Evolutionary conservation across 2,329 filamentous ascomycete species (phyloP).

Genomic region (Colletotrichum falcatum): DNA sequence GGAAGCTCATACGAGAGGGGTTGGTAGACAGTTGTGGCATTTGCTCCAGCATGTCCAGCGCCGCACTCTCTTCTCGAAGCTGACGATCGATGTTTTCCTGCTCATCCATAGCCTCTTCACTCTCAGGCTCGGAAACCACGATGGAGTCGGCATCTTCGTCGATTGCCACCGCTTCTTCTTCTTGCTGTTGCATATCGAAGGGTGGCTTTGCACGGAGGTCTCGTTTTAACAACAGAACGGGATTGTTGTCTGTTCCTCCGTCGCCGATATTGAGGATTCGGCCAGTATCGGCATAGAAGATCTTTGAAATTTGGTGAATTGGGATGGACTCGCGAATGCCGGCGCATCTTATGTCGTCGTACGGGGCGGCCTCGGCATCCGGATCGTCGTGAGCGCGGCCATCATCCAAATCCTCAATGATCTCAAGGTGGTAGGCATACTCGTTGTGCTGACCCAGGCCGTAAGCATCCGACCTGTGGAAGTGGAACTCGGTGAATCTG

Average conservation of each 20-base stretch:
- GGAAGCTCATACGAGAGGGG: constrained; percentile 65
- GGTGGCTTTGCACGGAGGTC: constrained; percentile 74
- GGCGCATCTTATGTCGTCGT: constrained; percentile 56
- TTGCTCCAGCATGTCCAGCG: constrained; percentile 38
- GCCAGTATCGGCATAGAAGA: constrained; percentile 93
- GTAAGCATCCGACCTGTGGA: constrained; percentile 21
- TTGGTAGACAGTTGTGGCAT: not conserved
- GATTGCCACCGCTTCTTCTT: constrained; percentile 49
- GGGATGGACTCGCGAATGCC: constrained; percentile 67
- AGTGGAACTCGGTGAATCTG: not conserved
- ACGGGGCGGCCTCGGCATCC: constrained; percentile 48
- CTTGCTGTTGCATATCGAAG: constrained; percentile 54
- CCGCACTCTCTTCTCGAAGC: constrained; percentile 53
- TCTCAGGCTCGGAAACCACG: not conserved
- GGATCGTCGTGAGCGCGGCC: constrained; percentile 63
- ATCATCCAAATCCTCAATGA: constrained; percentile 82
- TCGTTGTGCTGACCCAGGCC: constrained; percentile 48
- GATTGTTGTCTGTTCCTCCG: constrained; percentile 72
- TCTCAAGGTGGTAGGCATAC: constrained; percentile 83
- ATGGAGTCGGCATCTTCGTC: not conserved
- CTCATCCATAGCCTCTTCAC: constrained; percentile 45
- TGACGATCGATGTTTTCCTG: constrained; percentile 63
- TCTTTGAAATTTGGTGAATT: constrained; percentile 78
- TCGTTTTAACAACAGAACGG: constrained; percentile 79
- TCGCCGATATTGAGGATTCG: constrained; percentile 84